Percentiles rank a stretch among this genome's conserved stretches.
These are phyloP conservation scores for Xerocomus minutiporus DNA, from an alignment of 1,284 basidiomycete species.

Conservation along the genomic window DNA sequence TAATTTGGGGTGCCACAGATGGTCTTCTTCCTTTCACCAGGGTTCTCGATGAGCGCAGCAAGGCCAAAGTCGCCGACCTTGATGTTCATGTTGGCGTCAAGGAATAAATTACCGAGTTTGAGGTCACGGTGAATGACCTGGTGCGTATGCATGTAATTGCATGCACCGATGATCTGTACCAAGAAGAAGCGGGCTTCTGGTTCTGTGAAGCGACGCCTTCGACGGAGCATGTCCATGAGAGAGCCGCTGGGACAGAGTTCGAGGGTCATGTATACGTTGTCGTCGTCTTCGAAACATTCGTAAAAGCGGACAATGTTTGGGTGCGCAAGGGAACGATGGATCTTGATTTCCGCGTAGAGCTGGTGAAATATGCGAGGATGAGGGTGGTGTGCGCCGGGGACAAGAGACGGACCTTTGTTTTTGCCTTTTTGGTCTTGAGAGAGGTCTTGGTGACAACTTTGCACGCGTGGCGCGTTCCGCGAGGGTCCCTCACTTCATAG, in stretches of 20 bases:
- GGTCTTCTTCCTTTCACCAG: conserved; percentile 96
- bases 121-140: conserved; percentile 96
- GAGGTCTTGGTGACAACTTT: conserved; percentile 84
- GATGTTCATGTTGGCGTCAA: conserved; percentile 89
- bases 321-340: conserved; percentile 88
- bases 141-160: conserved; percentile 94
- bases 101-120: conserved; percentile 93
- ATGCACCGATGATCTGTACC: conserved; percentile 92
- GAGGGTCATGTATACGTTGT: conserved; percentile 96
- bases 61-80: conserved; percentile 98
- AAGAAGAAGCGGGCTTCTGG: conserved; percentile 91
- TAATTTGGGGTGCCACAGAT: conserved; percentile 99
- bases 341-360: conserved; percentile 99
- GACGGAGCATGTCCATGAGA: conserved; percentile 88
- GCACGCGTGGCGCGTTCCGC: conserved; percentile 68
- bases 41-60: conserved; percentile 93
- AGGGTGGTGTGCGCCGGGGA: background rate
- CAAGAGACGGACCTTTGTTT: conserved; percentile 68
- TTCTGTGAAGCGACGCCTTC: conserved; percentile 85
- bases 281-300: conserved; percentile 93
- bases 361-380: conserved; percentile 26
- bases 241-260: conserved; percentile 90
- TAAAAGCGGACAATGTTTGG: conserved; percentile 91
- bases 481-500: conserved; percentile 77
- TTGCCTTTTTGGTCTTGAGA: conserved; percentile 86